phyloP scores from a whole-genome alignment of 805 yeast genomes.

The Candida chauliodis region DNA sequence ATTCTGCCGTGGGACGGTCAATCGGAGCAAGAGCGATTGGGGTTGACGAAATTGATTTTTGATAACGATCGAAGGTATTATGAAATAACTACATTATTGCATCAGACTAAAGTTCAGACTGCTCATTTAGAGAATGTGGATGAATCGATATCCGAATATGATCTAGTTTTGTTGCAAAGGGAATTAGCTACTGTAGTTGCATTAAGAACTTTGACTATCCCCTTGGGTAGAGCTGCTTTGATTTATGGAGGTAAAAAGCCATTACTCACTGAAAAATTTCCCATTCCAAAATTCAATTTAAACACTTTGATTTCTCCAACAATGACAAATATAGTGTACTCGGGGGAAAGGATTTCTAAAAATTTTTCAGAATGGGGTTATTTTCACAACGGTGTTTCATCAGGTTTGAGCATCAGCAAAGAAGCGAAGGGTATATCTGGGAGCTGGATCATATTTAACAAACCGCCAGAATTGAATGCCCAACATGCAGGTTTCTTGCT shows the following conservation, averaged over 20 bases:
- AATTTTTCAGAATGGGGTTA: slow-evolving; percentile 71
- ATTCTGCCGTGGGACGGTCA: slow-evolving; percentile 67
- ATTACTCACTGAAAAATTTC: slow-evolving; percentile 78
- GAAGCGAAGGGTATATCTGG: slow-evolving; percentile 72
- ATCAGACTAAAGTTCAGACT: slow-evolving; percentile 63
- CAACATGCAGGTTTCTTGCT: slow-evolving; percentile 94
- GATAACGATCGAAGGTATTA: slow-evolving; percentile 74
- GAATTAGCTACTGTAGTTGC: slow-evolving; percentile 60
- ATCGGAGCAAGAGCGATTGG: slow-evolving; percentile 63
- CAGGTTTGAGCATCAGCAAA: slow-evolving; percentile 74
- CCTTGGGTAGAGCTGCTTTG: slow-evolving; percentile 76
- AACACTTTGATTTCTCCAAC: slow-evolving; percentile 62
- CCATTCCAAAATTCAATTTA: slow-evolving; percentile 72
- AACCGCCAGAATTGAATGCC: slow-evolving; percentile 64
- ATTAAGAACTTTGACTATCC: slow-evolving; percentile 67
- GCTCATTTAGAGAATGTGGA: slow-evolving; percentile 35
- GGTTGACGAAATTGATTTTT: slow-evolving; percentile 69
- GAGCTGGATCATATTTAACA: slow-evolving; percentile 87
- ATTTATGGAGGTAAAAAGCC: slow-evolving; percentile 70
- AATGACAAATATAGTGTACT: slow-evolving; percentile 59
- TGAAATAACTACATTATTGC: slow-evolving; percentile 70
- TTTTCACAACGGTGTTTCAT: slow-evolving; percentile 88
- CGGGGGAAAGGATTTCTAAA: slow-evolving; percentile 49
- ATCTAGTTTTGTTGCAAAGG: slow-evolving; percentile 50
- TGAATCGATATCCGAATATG: slow-evolving; percentile 49